Conservation (phyloP, 208 protist genomes). For the Polymyxa betae region DNA sequence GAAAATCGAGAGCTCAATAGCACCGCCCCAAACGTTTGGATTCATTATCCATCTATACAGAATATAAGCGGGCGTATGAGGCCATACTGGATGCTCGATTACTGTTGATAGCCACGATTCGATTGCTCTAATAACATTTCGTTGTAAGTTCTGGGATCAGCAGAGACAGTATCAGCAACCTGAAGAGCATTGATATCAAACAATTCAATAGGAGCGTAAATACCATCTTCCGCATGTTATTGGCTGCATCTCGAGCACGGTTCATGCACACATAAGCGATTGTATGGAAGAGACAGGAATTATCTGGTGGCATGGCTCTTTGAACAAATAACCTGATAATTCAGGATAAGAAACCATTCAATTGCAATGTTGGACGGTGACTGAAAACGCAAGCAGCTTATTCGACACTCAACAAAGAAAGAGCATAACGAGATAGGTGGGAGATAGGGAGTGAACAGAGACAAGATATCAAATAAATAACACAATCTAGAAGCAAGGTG, state of each 20-base stretch:
- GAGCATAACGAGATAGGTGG: no score
- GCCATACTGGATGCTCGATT: not conserved
- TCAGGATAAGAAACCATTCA: not conserved
- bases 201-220: constrained; percentile 58
- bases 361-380: not conserved
- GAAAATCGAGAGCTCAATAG: constrained; percentile 85
- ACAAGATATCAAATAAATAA: no score
- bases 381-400: no score
- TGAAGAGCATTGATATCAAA: constrained; percentile 53
- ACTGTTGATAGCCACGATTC: constrained; percentile 57
- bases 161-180: constrained; percentile 78
- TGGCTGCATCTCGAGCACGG: constrained; percentile 6
- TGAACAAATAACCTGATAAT: constrained; percentile 78
- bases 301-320: constrained; percentile 85
- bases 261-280: constrained; percentile 85
- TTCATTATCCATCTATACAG: constrained; percentile 58
- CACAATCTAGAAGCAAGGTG: no score
- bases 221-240: not conserved
- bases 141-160: constrained; percentile 80
- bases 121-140: constrained; percentile 76
- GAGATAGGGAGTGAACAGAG: no score
- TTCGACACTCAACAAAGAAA: no score
- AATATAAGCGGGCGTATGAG: not conserved
- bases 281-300: constrained; percentile 89
- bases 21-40: constrained; percentile 85